A percentile compares a stretch with the other conserved stretches of the same genome.
These are phyloP conservation scores for Xylariaceae sp. DNA, from an alignment of 2,329 filamentous ascomycete species.

Conservation along the genomic window DNA sequence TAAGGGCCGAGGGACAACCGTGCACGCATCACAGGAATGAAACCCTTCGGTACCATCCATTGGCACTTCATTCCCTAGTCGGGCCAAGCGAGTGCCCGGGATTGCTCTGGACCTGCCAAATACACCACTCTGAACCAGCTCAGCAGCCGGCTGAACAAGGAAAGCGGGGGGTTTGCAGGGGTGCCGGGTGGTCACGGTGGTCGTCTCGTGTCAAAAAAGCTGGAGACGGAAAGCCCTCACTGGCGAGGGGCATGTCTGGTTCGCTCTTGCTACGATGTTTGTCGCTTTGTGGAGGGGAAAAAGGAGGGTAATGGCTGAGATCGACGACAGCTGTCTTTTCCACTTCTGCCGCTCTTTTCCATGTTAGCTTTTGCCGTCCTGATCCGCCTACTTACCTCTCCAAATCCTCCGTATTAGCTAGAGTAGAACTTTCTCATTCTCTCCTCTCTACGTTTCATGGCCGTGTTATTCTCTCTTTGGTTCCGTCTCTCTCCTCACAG, in stretches of 20 bases:
- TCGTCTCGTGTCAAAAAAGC: no score
- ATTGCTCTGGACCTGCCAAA: constrained; percentile 19
- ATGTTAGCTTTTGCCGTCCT: no score
- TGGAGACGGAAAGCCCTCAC: neutral
- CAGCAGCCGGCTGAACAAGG: constrained; percentile 23
- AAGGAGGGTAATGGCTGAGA: no score
- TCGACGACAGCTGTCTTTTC: no score
- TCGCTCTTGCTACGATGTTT: neutral
- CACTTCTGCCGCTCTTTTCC: constrained; percentile 18
- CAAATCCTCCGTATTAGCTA: constrained; percentile 7
- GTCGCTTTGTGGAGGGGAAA: no score
- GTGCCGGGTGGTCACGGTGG: neutral
- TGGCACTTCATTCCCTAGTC: neutral
- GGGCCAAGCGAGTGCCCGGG: constrained; percentile 12
- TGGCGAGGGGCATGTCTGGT: constrained; percentile 2
- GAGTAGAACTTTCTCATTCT: neutral
- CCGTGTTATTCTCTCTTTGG: neutral
- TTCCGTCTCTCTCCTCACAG: neutral
- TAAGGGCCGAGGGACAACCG: constrained; percentile 24
- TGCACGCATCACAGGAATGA: constrained; percentile 9
- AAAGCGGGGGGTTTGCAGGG: constrained; percentile 15
- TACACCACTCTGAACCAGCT: constrained; percentile 17
- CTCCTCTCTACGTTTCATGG: neutral
- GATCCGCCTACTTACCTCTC: neutral
- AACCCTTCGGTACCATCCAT: constrained; percentile 10